Evolutionary conservation across 2,329 filamentous ascomycete species (phyloP), one percentile per base, ranked within the genome.

Genomic region (Hypoxylon rubiginosum): DNA sequence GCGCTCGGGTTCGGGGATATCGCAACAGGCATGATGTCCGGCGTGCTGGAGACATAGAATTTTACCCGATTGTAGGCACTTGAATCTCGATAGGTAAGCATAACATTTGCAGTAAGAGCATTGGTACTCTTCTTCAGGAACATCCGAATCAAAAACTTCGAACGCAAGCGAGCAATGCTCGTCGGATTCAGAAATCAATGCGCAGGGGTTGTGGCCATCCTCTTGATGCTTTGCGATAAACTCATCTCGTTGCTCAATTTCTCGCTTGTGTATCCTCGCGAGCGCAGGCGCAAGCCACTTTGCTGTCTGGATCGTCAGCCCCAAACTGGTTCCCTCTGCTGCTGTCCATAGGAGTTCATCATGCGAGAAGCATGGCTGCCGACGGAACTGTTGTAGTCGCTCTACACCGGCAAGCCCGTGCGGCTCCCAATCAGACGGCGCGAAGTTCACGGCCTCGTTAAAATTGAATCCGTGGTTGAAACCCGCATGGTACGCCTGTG

Each of bases 391-490:
- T 72, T 96, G 93, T 30, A 98, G 83, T 70, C 95, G 87, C 73
- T 95, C 90, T 1, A 98, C 94, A 0, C 96, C 94, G 28, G 90
- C 86, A 59, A 95, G 90, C 1, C 96, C 96, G 76, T 90, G 97
- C 0, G 94, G 93, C 75, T 99, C 96, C 96, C 96, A 99, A 73
- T 99, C 96, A 28, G 84, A 86, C 0, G 96, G 96, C 0, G 96
- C 96, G 80, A 99, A 99, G 77, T 99, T 99, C 72, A 99, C 96
- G 4, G 96, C 96, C 78, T 99, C 96, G 73, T 99, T 99, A 80
- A 97, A 97, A 77, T 99, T 99, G 83, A 99, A 99, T 0, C 92
- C 96, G 74, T 99, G 96, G 74, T 99, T 99, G 82, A 99, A 99
- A 0, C 96, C 96, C 5, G 96, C 95, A 77, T 99, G 96, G 73